Evolutionary conservation across 2,329 filamentous ascomycete species (phyloP).

Genomic region (Fusarium tuaranense): DNA sequence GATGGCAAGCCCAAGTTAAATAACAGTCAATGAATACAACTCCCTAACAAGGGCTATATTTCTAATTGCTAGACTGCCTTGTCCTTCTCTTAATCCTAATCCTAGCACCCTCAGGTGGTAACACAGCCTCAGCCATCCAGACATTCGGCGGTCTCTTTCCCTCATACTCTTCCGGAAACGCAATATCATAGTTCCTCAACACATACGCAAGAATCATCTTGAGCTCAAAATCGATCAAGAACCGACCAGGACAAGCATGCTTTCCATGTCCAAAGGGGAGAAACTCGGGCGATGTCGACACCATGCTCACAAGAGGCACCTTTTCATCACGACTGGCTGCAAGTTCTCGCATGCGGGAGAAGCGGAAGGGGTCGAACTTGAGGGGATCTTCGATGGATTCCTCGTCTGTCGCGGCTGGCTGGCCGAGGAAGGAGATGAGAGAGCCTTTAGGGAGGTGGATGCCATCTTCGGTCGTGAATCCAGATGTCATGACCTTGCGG

Average conservation of each 20-base stretch:
- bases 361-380: conserved; percentile 57
- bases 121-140: conserved; percentile 36
- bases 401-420: conserved; percentile 46
- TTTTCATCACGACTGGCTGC: conserved; percentile 28
- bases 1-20: too few relatives aligned
- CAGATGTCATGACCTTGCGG: conserved; percentile 46
- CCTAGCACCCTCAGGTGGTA: conserved; percentile 31
- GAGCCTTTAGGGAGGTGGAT: conserved; percentile 48
- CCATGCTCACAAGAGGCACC: conserved; percentile 19
- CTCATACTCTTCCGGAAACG: conserved; percentile 33
- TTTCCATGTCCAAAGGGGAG: conserved; percentile 51
- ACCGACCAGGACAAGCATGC: conserved; percentile 49
- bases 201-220: conserved; percentile 47
- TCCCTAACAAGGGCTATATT: too few relatives aligned
- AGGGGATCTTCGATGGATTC: conserved; percentile 49
- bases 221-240: conserved; percentile 47
- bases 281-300: conserved; percentile 41
- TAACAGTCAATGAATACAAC: too few relatives aligned
- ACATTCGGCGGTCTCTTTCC: conserved; percentile 35
- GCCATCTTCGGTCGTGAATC: conserved; percentile 48
- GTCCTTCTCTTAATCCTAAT: conserved; percentile 34
- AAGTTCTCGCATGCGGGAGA: conserved; percentile 50
- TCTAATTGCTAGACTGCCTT: not conserved
- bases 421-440: conserved; percentile 48
- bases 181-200: conserved; percentile 36